Conservation (phyloP, 192 early-diverging fungal species). For the Entrophospora sp. region DNA sequence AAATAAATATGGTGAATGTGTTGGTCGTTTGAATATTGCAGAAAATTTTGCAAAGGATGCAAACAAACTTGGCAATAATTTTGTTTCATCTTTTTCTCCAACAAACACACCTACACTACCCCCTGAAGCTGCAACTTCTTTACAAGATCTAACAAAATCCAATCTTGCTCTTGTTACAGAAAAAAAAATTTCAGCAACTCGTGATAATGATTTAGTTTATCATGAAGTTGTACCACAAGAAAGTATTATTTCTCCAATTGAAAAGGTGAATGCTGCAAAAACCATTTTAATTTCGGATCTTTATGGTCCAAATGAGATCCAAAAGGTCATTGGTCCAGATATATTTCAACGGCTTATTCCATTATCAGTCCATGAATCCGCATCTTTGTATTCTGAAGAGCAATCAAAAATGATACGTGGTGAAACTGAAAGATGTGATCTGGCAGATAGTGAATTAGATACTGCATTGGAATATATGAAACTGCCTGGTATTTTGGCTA, state of each 20-base stretch:
- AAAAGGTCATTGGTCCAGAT: conserved; percentile 82
- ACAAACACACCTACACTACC: conserved; percentile 49
- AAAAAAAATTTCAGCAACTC: conserved; percentile 53
- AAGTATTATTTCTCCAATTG: conserved; percentile 69
- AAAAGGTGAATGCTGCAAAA: conserved; percentile 81
- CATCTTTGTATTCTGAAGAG: conserved; percentile 92
- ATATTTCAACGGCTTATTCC: conserved; percentile 86
- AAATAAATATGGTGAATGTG: conserved; percentile 75
- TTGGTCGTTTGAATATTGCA: conserved; percentile 68
- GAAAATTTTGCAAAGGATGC: conserved; percentile 83
- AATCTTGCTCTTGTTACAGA: conserved; percentile 60
- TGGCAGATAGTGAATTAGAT: conserved; percentile 77
- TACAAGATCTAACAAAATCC: conserved; percentile 68
- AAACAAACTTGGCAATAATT: conserved; percentile 59
- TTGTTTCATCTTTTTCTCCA: conserved; percentile 54
- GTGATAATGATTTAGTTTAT: conserved; percentile 97
- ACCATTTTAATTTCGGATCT: conserved; percentile 65
- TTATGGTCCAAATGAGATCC: conserved; percentile 62
- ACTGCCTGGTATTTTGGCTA: conserved; percentile 63
- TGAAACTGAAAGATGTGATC: conserved; percentile 69
- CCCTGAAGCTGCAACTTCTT: conserved; percentile 54
- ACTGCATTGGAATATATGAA: conserved; percentile 83
- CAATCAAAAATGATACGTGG: conserved; percentile 85
- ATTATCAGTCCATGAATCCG: conserved; percentile 85
- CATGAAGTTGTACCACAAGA: conserved; percentile 76